Evolutionary conservation across 2,329 filamentous ascomycete species (phyloP), one percentile per base, ranked within the genome.

Genomic region (Aureobasidium leucospermi): DNA sequence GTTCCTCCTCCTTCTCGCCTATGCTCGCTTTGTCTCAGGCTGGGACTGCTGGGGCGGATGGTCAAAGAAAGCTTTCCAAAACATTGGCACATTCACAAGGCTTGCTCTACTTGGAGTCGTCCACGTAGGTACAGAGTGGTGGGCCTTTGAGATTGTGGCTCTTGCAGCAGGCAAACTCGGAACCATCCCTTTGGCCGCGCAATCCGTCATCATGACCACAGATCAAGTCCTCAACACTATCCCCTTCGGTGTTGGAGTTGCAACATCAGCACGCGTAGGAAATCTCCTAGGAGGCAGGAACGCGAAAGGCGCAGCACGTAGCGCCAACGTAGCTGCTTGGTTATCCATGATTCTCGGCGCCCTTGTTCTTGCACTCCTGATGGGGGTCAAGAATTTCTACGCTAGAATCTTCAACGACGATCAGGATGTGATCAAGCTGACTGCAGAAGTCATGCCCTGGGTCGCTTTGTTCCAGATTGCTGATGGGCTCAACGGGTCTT

Each of bases 141-240:
- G 90, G 90, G 91, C 90, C 0, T 96, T 96, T 66, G 90, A 95
- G 73, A 93, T 95, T 64, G 89, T 95, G 1, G 89, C 90, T 1
- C 81, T 95, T 0, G 89, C 88, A 1, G 90, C 90, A 5, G 90
- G 90, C 1, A 82, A 86, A 38, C 81, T 96, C 0, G 91, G 91
- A 3, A 92, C 88, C 0, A 75, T 91, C 36, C 81, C 89, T 0
- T 79, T 96, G 0, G 90, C 90, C 1, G 88, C 90, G 0, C 90
- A 96, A 72, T 88, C 85, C 49, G 89, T 95, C 23, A 91, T 96
- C 70, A 95, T 95, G 90, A 95, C 90, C 0, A 85, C 88, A 0
- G 90, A 95, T 70, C 89, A 93, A 69, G 68, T 71, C 52, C 85
- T 91, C 77, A 91, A 85, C 67, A 95, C 90, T 0, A 87, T 96